These are phyloP conservation scores for Albugo laibachii DNA, from an alignment of 352 stramenopile species.

Conservation along the genomic window DNA sequence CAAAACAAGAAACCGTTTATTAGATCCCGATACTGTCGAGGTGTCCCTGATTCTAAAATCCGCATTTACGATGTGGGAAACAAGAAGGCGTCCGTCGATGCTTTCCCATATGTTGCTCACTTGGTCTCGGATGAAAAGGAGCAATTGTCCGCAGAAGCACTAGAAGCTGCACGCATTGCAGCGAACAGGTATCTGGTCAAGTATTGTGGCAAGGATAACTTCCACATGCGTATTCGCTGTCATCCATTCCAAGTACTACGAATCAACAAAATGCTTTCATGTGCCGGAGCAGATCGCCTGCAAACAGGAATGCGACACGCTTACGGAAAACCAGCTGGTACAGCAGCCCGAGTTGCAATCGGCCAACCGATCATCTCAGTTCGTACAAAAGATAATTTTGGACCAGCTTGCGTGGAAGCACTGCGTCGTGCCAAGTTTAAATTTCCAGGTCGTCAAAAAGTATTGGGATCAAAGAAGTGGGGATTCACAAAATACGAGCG, in stretches of 20 bases:
- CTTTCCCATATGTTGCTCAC: slow-evolving; percentile 98
- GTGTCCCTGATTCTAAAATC: slow-evolving; percentile 94
- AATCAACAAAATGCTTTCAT: slow-evolving; percentile 99
- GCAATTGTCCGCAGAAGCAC: slow-evolving; percentile 91
- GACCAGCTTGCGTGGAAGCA: slow-evolving; percentile 88
- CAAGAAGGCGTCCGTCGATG: slow-evolving; percentile 95
- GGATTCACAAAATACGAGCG: slow-evolving; percentile 98
- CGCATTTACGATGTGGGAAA: slow-evolving; percentile 98
- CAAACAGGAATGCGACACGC: slow-evolving; percentile 98
- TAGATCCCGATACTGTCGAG: slow-evolving; percentile 99
- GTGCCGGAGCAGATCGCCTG: slow-evolving; percentile 96
- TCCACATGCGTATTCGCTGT: slow-evolving; percentile 98
- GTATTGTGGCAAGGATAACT: slow-evolving; percentile 95
- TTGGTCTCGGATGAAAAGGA: slow-evolving; percentile 89
- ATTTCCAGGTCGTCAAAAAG: slow-evolving; percentile 99
- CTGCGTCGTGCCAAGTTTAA: slow-evolving; percentile 99
- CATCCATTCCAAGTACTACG: slow-evolving; percentile 98
- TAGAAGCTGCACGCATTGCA: slow-evolving; percentile 96
- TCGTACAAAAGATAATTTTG: slow-evolving; percentile 90
- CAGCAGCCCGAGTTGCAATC: slow-evolving; percentile 96
- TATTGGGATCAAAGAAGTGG: slow-evolving; percentile 99
- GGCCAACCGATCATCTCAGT: slow-evolving; percentile 97
- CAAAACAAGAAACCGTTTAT: slow-evolving; percentile 99
- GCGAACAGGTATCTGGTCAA: slow-evolving; percentile 99
- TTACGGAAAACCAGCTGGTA: slow-evolving; percentile 97